phyloP scores from a whole-genome alignment of 1,284 basidiomycete genomes.

The Amylostereum chailletii region DNA sequence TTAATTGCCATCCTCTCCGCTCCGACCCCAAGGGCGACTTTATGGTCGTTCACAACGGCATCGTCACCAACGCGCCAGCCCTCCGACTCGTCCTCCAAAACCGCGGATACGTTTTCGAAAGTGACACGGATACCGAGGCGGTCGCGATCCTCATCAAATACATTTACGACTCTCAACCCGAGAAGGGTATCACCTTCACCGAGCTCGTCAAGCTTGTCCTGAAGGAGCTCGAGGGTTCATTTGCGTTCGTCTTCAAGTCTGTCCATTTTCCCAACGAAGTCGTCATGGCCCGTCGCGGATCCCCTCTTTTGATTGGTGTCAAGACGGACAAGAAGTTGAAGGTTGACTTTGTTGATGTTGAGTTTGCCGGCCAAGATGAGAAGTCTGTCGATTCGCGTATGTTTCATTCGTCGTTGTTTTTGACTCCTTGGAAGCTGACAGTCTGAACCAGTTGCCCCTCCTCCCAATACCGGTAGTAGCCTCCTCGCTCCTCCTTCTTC shows the following conservation, averaged over 20 bases:
- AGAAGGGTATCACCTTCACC: constrained; percentile 86
- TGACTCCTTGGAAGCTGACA: not conserved
- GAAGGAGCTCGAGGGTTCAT: constrained; percentile 98
- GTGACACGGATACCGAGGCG: constrained; percentile 97
- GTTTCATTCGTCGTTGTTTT: constrained; percentile 19
- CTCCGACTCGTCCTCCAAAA: constrained; percentile 93
- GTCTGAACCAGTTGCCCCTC: constrained; percentile 16
- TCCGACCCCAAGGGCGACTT: constrained; percentile 83
- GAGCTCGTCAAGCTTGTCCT: constrained; percentile 92
- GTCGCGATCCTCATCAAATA: constrained; percentile 97
- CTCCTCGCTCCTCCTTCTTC: constrained; percentile 72
- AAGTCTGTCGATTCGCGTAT: constrained; percentile 48
- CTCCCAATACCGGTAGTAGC: constrained; percentile 41
- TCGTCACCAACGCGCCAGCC: constrained; percentile 92
- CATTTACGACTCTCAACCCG: constrained; percentile 89
- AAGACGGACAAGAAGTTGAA: constrained; percentile 99
- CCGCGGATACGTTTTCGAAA: constrained; percentile 90
- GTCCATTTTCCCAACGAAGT: constrained; percentile 94
- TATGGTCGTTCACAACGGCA: constrained; percentile 96
- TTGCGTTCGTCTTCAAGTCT: constrained; percentile 99
- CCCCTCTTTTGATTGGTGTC: constrained; percentile 94
- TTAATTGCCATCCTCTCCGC: constrained; percentile 95
- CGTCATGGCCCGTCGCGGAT: constrained; percentile 94
- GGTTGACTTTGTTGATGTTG: constrained; percentile 99
- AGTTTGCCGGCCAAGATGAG: constrained; percentile 72